A percentile compares a stretch with the other conserved stretches of the same genome.
These are phyloP conservation scores for Eucalyptus rudis DNA, from an alignment of 345 rosid genomes.

Conservation along the genomic window DNA sequence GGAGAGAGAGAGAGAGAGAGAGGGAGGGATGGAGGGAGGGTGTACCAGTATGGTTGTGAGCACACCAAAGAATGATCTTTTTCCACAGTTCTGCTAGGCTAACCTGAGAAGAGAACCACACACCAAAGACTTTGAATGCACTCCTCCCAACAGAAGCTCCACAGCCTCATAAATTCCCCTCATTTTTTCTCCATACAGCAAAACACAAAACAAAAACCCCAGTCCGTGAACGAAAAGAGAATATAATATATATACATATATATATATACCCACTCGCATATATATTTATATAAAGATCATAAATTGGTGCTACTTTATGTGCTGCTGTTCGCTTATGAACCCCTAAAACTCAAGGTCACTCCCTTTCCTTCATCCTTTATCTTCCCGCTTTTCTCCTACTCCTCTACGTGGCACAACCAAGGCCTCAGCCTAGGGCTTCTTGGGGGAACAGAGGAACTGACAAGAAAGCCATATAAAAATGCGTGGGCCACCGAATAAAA, in stretches of 20 bases:
- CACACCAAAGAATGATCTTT: slow-evolving; percentile 11
- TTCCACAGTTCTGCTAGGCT: slow-evolving; percentile 20
- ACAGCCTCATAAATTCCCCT: slow-evolving; percentile 46
- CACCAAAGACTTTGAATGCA: slow-evolving; percentile 6
- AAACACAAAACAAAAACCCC: neutral
- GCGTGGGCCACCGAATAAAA: neutral
- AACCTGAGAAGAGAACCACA: slow-evolving; percentile 66
- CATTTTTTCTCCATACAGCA: neutral
- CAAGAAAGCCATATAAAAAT: neutral
- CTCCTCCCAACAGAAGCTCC: slow-evolving; percentile 5
- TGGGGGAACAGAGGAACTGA: neutral
- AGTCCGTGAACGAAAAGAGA: neutral
- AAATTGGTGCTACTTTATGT: neutral
- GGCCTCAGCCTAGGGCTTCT: neutral
- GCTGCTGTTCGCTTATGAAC: neutral
- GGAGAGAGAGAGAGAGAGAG: neutral
- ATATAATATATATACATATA: neutral
- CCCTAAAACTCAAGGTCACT: neutral
- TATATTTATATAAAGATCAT: neutral
- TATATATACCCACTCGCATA: neutral
- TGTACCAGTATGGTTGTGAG: slow-evolving; percentile 17
- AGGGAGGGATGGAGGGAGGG: slow-evolving; percentile 2
- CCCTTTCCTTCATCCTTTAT: neutral
- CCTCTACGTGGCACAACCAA: neutral
- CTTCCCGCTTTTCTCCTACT: neutral